Evolutionary conservation across 129 eudicot species (phyloP), one percentile per base, ranked within the genome.

Genomic region (Helichrysum umbraculigerum): DNA sequence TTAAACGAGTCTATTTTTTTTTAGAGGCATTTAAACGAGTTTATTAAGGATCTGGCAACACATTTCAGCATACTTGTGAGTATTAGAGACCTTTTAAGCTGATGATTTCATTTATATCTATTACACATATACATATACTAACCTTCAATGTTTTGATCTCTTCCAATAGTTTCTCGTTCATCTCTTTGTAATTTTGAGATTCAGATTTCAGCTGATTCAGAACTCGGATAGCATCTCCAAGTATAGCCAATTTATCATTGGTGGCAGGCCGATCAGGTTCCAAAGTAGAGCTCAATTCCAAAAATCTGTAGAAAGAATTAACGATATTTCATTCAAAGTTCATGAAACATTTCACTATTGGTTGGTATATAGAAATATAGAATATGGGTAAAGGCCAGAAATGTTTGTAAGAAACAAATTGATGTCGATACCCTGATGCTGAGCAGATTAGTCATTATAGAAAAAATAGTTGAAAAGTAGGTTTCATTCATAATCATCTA

Each of bases 61-160:
- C 33, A 37, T 68, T 39, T 37, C 9, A 59, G 61, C 22, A 17
- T 22, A 11, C 1, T 21, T 4, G 29, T 28, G 32, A 15, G 37
- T 61, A 61, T 28, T 47, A 47, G 54, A 47, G 54, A 47, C 54
- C 54, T 47, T 12, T 47, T 47, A 47, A 47, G 17, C 54, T 47
- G 14, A 47, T 47, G 12, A 47, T 47, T 47, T 5, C 17, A 47
- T 11, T 7, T 66, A 7, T n/a, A 66, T 66, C 17, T 17, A 12
- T 57, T 54, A 19, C 61, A 44, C 52, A 54, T 3, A 52, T 19
- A 54, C 32, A 32, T 58, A 37, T 69, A 61, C 84, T 50, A 76
- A 90, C 98, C 97, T 93, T 93, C 75, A 93, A 67, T 41, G 81
- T 87, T 82, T 83, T 87, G 25, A 90, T 93, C 88, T 93, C 98